Percentiles rank a stretch among this genome's conserved stretches.
Evolutionary conservation across 345 rosid species (phyloP).

Genomic region (Streptanthus diversifolius): DNA sequence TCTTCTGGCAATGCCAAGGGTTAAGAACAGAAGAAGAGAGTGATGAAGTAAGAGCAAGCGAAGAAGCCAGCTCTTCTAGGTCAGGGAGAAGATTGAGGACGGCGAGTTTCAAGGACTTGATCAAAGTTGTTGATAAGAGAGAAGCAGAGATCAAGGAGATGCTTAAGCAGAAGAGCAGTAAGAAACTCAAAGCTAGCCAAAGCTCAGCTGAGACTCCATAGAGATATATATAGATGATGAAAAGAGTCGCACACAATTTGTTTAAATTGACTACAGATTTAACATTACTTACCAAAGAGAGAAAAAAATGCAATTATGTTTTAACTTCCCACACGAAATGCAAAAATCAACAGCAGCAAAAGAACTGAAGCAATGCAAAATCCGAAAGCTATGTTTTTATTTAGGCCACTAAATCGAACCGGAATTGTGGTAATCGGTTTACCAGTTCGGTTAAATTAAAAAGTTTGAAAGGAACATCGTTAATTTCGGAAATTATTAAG

Average conservation of each 20-base stretch:
- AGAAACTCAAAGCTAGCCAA: conserved; percentile 38
- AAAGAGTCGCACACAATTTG: not conserved
- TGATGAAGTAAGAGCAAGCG: conserved; percentile 32
- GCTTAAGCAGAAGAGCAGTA: conserved; percentile 47
- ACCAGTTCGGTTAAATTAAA: not conserved
- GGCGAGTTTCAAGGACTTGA: conserved; percentile 47
- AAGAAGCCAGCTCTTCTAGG: conserved; percentile 49
- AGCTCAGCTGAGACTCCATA: conserved; percentile 40
- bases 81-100: conserved; percentile 37
- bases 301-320: not conserved
- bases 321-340: not conserved
- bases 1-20: conserved; percentile 54
- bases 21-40: conserved; percentile 39
- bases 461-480: not conserved
- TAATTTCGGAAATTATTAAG: not conserved
- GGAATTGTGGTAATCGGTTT: not conserved
- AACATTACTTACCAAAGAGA: conserved; percentile 2
- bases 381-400: not conserved
- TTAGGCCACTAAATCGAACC: conserved; percentile 6
- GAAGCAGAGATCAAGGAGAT: conserved; percentile 53
- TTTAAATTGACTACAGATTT: not conserved
- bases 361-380: not conserved
- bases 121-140: conserved; percentile 58
- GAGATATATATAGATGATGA: not conserved
- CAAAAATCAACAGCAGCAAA: not conserved